These are phyloP conservation scores for Penicilliopsis zonata DNA, from an alignment of 495 filamentous ascomycete genomes.

Conservation along the genomic window DNA sequence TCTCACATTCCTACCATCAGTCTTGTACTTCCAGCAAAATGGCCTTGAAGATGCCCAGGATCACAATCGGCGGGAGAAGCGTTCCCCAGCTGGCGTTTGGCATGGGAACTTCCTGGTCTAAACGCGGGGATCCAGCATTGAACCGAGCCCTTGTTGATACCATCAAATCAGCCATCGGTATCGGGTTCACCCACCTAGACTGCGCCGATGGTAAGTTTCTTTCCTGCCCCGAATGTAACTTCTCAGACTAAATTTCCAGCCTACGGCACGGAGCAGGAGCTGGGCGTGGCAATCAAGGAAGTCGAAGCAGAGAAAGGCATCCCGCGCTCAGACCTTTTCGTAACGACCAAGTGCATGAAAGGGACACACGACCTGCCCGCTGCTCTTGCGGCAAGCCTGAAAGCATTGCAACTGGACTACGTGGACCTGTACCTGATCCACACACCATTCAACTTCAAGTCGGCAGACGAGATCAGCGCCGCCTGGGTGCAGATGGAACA, in stretches of 20 bases:
- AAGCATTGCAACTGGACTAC: conserved; percentile 65
- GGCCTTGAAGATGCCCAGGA: too few relatives aligned
- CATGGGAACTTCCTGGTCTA: conserved; percentile 8
- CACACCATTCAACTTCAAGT: conserved; percentile 54
- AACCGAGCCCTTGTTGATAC: conserved; percentile 25
- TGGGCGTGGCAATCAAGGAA: conserved; percentile 39
- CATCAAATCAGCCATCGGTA: conserved; percentile 47
- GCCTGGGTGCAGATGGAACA: conserved; percentile 72
- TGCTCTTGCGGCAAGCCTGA: conserved; percentile 59
- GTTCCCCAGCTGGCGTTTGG: conserved; percentile 8
- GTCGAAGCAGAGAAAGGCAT: conserved; percentile 36
- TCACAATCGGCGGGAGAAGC: too few relatives aligned
- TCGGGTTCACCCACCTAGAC: conserved; percentile 59
- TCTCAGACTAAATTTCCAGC: too few relatives aligned
- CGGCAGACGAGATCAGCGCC: conserved; percentile 48
- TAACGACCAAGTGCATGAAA: conserved; percentile 60
- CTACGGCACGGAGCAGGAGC: conserved; percentile 6
- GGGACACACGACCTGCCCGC: conserved; percentile 47
- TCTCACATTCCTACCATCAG: too few relatives aligned
- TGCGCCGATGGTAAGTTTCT: too few relatives aligned
- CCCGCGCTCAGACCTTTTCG: conserved; percentile 49
- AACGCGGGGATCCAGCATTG: conserved; percentile 6
- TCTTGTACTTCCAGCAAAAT: too few relatives aligned
- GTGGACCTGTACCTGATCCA: conserved; percentile 82
- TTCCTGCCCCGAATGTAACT: too few relatives aligned